Base-by-base conservation (phyloP, 257 asterid species). In the Lithospermum erythrorhizon region DNA sequence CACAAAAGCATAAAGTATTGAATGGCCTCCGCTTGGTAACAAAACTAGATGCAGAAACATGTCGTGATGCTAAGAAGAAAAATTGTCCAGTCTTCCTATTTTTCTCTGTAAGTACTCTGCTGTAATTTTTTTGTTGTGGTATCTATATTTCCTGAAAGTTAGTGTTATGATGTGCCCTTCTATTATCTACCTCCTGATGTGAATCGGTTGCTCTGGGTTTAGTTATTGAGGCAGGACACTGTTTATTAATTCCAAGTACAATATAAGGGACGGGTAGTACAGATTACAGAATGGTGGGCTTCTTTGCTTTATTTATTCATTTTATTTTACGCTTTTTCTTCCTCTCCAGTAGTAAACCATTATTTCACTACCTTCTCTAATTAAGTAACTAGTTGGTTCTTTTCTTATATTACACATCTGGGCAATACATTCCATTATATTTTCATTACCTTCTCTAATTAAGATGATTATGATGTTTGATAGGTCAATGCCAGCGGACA, bases 401-500 rank as follows among this genome's bases (percentile, higher is more conserved):
- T 14, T 41, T 13, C 15, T 41, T 41, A 41, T 41, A 35, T 30
- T 30, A 30, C 8, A 0, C 37, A 6, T 30, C 37, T 4, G 27
- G 27, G 27, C 2, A 24, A 24, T 24, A 4, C 27, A 4, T 24
- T 24, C 27, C 4, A 4, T 24, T 24, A 24, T 24, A 24, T n/a
- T n/a, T n/a, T n/a, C n/a, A n/a, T n/a, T n/a, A n/a, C n/a, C 60
- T 20, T 52, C 47, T 70, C 53, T 62, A 59, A 56, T 58, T 62
- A 19, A 53, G 23, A 15, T 73, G 69, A 55, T 67, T 68, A 57
- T 64, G 60, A 51, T 20, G 53, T 62, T 62, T 54, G 82, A 67
- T 77, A 89, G 97, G 97, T 93, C 54, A 93, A 93, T 81, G 97
- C 97, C 52, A 93, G 97, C 72, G 99, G 96, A 21, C 99, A 89